These are phyloP conservation scores for Apocynum venetum DNA, from an alignment of 257 asterid species.

Conservation along the genomic window DNA sequence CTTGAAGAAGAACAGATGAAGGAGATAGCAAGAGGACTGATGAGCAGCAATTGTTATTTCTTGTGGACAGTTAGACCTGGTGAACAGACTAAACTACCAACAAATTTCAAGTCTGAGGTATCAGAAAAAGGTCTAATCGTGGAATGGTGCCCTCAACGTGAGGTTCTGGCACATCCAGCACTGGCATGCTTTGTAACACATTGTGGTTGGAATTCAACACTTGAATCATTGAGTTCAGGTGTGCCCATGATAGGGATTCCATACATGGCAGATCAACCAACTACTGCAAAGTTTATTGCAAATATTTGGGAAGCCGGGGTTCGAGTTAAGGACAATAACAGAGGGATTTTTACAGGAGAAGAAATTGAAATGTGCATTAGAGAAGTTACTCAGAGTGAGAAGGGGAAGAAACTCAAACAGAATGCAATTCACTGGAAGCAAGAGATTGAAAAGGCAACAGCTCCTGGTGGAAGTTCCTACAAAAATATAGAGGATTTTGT, in stretches of 20 bases:
- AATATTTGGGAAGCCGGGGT: conserved; percentile 26
- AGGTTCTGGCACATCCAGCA: conserved; percentile 24
- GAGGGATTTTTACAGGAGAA: conserved; percentile 18
- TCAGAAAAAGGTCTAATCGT: conserved; percentile 17
- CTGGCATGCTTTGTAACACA: conserved; percentile 27
- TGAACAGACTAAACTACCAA: conserved; percentile 22
- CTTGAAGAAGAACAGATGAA: conserved; percentile 22
- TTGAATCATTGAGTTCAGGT: conserved; percentile 23
- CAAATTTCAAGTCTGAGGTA: conserved; percentile 2
- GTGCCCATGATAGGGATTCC: conserved; percentile 25
- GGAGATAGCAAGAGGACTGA: conserved; percentile 17
- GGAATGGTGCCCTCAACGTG: conserved; percentile 30
- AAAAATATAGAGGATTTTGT: conserved; percentile 31
- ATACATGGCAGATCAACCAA: conserved; percentile 13
- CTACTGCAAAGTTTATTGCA: conserved; percentile 27
- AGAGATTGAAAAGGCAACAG: conserved; percentile 21
- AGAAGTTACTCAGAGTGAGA: conserved; percentile 19
- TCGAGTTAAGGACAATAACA: conserved; percentile 4
- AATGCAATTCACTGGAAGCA: conserved; percentile 18
- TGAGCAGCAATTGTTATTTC: conserved; percentile 12
- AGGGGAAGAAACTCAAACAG: conserved; percentile 2
- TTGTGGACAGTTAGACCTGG: conserved; percentile 25
- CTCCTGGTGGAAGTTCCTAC: conserved; percentile 36
- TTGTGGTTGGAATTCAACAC: conserved; percentile 31
- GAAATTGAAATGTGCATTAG: conserved; percentile 14